Base-by-base conservation (phyloP, 805 yeast genomes). In the Candida coleopterorum region DNA sequence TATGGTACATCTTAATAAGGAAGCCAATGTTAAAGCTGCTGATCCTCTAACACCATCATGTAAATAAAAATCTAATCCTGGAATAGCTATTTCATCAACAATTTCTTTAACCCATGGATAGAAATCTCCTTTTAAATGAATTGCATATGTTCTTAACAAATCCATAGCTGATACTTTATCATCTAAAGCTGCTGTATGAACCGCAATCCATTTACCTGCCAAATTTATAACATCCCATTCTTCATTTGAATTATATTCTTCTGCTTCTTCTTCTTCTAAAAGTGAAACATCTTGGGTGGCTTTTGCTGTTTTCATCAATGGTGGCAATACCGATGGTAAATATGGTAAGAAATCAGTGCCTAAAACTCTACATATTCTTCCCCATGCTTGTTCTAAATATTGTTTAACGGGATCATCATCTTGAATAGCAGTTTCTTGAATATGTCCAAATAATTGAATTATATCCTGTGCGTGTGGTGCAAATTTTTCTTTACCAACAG, bases 221-320 rank as follows among this genome's bases (percentile, higher is more conserved):
- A 89, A 68, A 48, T 87, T 87, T 37, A 93, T 80, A 31, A 93
- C 93, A 53, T 93, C 97, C 93, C 96, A 93, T 43, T 88, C 96
- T 37, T 88, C 94, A 49, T 86, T 85, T 52, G 79, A 81, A 48
- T 79, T 83, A 45, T 77, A 77, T 46, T 85, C 85, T 33, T 85
- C 93, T 21, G 79, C 74, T 39, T 94, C 95, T 41, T 82, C 89
- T 46, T 89, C 96, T 49, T 90, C 97, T 36, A 93, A 75, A 31
- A 93, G 65, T 27, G 90, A 81, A 39, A 90, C 79, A 56, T 88
- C 96, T 51, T 90, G 96, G 15, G 87, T 75, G 9, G 93, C 89
- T 53, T 80, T 86, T 6, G 97, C 98, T 25, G 89, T 82, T 37
- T 70, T 74, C 38, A 93, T 60, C 39, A 93, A 67, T n/a, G 96